Conservation (phyloP, 345 rosid species). For the Gossypium anomalum region DNA sequence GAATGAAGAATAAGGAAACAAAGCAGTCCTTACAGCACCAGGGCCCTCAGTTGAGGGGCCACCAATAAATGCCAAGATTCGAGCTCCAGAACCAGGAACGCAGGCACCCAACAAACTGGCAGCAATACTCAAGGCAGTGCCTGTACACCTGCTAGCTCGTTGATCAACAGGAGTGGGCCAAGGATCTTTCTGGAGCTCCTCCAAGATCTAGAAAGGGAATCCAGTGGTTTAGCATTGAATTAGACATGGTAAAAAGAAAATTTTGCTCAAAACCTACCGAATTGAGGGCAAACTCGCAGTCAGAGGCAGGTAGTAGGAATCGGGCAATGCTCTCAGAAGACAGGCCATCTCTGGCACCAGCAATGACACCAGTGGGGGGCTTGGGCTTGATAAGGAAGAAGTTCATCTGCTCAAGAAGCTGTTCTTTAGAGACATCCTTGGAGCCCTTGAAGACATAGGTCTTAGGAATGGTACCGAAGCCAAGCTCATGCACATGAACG, state of each 20-base stretch:
- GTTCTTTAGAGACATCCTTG: constrained; percentile 72
- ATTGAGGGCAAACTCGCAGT: constrained; percentile 78
- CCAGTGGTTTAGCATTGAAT: neutral
- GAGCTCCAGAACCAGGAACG: constrained; percentile 92
- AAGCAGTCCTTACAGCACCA: constrained; percentile 57
- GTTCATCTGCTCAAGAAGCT: constrained; percentile 74
- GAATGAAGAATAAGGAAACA: constrained; percentile 1
- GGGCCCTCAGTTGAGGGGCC: constrained; percentile 88
- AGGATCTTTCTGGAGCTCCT: constrained; percentile 83
- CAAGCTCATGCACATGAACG: constrained; percentile 84
- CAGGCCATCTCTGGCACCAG: constrained; percentile 86
- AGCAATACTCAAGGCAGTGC: constrained; percentile 85
- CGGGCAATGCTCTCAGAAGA: constrained; percentile 80
- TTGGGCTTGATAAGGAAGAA: constrained; percentile 77
- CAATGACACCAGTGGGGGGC: constrained; percentile 75
- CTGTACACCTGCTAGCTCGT: constrained; percentile 78
- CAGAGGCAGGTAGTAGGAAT: constrained; percentile 78
- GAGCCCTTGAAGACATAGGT: constrained; percentile 74
- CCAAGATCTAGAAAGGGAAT: constrained; percentile 44
- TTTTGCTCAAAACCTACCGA: constrained; percentile 19
- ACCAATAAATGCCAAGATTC: constrained; percentile 87
- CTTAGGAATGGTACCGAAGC: constrained; percentile 65
- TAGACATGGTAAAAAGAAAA: neutral
- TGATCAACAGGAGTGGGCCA: constrained; percentile 72
- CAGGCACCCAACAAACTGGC: constrained; percentile 86